Evolutionary conservation across 2,329 filamentous ascomycete genomes (phyloP).

Genomic region (Elsinoe necatrix): DNA sequence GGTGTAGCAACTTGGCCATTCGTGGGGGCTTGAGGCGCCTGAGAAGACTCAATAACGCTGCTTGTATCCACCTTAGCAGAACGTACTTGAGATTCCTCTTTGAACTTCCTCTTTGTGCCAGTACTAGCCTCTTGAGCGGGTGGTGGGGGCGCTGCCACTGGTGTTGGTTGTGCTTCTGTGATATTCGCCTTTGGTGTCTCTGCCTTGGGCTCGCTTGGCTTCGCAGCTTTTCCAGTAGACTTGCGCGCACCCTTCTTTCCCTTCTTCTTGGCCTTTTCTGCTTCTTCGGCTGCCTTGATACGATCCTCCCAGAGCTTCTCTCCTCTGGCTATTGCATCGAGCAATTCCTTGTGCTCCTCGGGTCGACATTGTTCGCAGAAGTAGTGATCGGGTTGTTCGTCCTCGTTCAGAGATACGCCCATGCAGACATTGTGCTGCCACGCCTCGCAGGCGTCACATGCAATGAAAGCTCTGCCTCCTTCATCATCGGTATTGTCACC

Average conservation of each 20-base stretch:
- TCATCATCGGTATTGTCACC: conserved; percentile 81
- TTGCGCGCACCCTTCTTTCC: conserved; percentile 24
- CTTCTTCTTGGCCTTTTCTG: conserved; percentile 51
- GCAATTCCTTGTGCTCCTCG: conserved; percentile 68
- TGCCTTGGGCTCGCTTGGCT: conserved; percentile 25
- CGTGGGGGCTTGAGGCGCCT: conserved; percentile 3
- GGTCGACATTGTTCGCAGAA: conserved; percentile 88
- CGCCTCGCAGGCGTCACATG: conserved; percentile 81
- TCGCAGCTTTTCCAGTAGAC: conserved; percentile 17
- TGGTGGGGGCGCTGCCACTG: conserved; percentile 13
- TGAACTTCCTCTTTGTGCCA: conserved; percentile 29
- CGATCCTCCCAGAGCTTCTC: conserved; percentile 78
- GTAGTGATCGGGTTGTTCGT: conserved; percentile 74
- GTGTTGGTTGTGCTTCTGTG: conserved; percentile 12
- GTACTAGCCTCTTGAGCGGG: conserved; percentile 16
- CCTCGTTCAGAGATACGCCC: conserved; percentile 66
- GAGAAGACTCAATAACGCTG: background rate
- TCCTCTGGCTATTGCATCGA: conserved; percentile 68
- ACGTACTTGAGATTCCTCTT: conserved; percentile 18
- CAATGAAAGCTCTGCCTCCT: conserved; percentile 85
- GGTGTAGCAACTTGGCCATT: conserved; percentile 3
- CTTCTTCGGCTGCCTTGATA: conserved; percentile 50
- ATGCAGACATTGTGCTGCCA: conserved; percentile 99
- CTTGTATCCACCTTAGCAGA: no score
- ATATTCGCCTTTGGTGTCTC: conserved; percentile 11